These are phyloP conservation scores for Conringia planisiliqua DNA, from an alignment of 345 rosid genomes.

Conservation along the genomic window DNA sequence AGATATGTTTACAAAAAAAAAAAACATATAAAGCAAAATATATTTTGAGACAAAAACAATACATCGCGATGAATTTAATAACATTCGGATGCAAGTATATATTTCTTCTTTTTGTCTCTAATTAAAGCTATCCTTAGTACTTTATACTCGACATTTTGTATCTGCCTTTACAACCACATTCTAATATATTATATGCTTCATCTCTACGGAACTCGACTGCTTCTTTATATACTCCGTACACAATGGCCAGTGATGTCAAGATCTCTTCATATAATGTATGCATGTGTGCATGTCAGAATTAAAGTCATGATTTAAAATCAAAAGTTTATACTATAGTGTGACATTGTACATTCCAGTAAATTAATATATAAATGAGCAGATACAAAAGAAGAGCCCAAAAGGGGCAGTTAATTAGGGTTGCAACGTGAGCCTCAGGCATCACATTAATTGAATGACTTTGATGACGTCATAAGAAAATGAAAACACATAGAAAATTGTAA, in stretches of 20 bases:
- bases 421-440: slow-evolving; percentile 28
- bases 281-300: slow-evolving; percentile 38
- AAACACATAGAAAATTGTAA: slow-evolving; percentile 30
- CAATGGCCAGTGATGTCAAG: slow-evolving; percentile 24
- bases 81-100: neutral
- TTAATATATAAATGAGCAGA: neutral
- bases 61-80: neutral
- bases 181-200: neutral
- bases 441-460: slow-evolving; percentile 24
- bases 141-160: neutral
- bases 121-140: neutral
- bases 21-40: neutral
- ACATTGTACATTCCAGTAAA: slow-evolving; percentile 18
- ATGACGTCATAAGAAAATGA: slow-evolving; percentile 37
- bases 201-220: slow-evolving; percentile 7
- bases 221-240: slow-evolving; percentile 12
- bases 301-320: slow-evolving; percentile 6
- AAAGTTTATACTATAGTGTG: slow-evolving; percentile 25
- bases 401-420: slow-evolving; percentile 20
- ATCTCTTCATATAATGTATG: slow-evolving; percentile 23
- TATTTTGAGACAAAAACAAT: neutral
- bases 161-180: neutral
- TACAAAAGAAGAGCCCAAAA: slow-evolving; percentile 24
- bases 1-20: neutral
- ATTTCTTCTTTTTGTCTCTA: neutral